phyloP scores from a whole-genome alignment of 2,329 filamentous ascomycete genomes.

The Diplodia seriata region DNA sequence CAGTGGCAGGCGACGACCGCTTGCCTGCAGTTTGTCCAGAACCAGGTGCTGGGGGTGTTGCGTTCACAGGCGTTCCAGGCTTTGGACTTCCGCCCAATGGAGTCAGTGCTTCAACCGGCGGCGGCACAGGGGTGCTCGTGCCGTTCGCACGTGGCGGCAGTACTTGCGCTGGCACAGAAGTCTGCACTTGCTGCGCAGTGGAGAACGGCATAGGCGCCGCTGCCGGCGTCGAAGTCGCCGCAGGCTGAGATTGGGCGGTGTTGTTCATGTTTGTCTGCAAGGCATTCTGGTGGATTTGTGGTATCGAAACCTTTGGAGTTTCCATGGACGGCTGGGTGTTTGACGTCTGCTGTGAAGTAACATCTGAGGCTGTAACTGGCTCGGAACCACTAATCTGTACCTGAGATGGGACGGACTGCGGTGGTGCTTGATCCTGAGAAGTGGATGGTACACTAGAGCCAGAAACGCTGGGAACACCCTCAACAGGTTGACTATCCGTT shows the following conservation, averaged over 20 bases:
- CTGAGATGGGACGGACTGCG: neutral
- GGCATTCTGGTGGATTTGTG: neutral
- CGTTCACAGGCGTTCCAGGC: constrained; percentile 11
- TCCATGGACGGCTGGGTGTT: neutral
- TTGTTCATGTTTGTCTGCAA: neutral
- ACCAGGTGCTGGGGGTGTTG: constrained; percentile 8
- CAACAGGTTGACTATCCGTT: neutral
- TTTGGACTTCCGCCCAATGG: constrained; percentile 26
- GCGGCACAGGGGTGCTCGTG: constrained; percentile 26
- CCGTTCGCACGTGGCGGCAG: constrained; percentile 18
- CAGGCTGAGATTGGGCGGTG: neutral
- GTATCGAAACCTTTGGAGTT: neutral
- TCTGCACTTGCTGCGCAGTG: neutral
- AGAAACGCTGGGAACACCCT: neutral
- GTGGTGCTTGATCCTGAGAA: neutral
- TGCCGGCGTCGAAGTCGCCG: neutral
- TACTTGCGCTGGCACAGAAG: constrained; percentile 2
- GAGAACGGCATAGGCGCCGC: neutral
- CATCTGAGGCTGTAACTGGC: neutral
- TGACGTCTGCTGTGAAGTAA: neutral
- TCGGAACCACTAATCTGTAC: neutral
- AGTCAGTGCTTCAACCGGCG: constrained; percentile 31
- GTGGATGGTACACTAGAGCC: neutral
- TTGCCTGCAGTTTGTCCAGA: constrained; percentile 8
- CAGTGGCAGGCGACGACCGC: constrained; percentile 6